Conservation (phyloP, 2,329 filamentous ascomycete genomes). For the Pezicula radicicola region DNA sequence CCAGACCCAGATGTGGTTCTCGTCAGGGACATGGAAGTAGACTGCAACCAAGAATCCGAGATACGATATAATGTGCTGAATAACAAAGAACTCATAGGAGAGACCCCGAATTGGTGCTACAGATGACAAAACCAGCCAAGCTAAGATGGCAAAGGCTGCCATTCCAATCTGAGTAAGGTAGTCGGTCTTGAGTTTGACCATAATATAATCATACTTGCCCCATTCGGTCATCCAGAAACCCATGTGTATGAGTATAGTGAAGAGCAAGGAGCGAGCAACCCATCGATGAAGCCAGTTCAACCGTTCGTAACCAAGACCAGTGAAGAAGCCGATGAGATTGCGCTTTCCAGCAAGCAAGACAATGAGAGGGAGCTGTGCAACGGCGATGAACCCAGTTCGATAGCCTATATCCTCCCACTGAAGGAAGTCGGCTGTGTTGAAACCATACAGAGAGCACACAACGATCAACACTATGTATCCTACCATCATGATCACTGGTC, state of each 20-base stretch:
- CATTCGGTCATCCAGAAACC: slow-evolving; percentile 51
- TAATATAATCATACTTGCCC: slow-evolving; percentile 47
- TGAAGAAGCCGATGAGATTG: slow-evolving; percentile 61
- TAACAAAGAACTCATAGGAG: slow-evolving; percentile 51
- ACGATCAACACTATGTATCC: slow-evolving; percentile 47
- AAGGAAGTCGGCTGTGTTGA: slow-evolving; percentile 45
- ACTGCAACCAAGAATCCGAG: slow-evolving; percentile 44
- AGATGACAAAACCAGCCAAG: slow-evolving; percentile 48
- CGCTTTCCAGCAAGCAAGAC: slow-evolving; percentile 51
- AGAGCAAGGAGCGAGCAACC: slow-evolving; percentile 46
- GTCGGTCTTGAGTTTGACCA: slow-evolving; percentile 43
- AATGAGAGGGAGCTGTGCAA: slow-evolving; percentile 65
- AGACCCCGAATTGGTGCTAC: slow-evolving; percentile 43
- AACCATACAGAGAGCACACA: slow-evolving; percentile 53
- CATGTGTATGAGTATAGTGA: slow-evolving; percentile 52
- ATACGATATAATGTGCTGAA: slow-evolving; percentile 50
- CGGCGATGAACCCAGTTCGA: slow-evolving; percentile 64
- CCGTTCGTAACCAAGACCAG: slow-evolving; percentile 64
- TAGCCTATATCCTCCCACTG: slow-evolving; percentile 55
- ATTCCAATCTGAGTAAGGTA: slow-evolving; percentile 47
- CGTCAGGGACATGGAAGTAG: slow-evolving; percentile 42
- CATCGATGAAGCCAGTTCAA: slow-evolving; percentile 66
- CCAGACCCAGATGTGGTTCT: slow-evolving; percentile 42
- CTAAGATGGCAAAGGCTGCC: slow-evolving; percentile 46
- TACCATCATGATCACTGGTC: slow-evolving; percentile 34